A percentile compares a stretch with the other conserved stretches of the same genome.
Evolutionary conservation across 2,329 filamentous ascomycete species (phyloP).

Genomic region (Huntiella bhutanensis): DNA sequence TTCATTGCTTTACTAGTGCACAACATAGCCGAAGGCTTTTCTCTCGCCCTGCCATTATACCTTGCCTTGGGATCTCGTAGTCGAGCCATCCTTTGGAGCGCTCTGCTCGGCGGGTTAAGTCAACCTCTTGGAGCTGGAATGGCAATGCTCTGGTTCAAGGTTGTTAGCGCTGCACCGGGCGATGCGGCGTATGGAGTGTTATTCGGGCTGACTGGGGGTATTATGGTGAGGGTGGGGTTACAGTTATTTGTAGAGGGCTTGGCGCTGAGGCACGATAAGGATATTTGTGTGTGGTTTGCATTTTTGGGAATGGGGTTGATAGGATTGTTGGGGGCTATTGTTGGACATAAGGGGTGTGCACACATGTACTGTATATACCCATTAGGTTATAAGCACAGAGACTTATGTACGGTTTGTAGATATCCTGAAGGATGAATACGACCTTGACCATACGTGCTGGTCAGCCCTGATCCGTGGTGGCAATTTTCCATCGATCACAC

Average conservation of each 20-base stretch:
- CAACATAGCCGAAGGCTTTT: slow-evolving; percentile 95
- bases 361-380: no score
- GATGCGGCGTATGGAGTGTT: slow-evolving; percentile 46
- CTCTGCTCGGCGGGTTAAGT: slow-evolving; percentile 64
- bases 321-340: slow-evolving; percentile 68
- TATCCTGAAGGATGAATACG: no score
- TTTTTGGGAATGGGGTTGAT: slow-evolving; percentile 78
- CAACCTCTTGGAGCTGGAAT: slow-evolving; percentile 74
- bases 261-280: slow-evolving; percentile 60
- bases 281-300: slow-evolving; percentile 59
- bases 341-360: slow-evolving; percentile 26
- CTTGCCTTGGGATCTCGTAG: slow-evolving; percentile 67
- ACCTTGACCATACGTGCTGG: no score
- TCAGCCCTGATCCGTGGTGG: no score
- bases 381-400: no score
- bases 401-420: no score
- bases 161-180: slow-evolving; percentile 25
- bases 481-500: no score
- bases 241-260: slow-evolving; percentile 77
- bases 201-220: slow-evolving; percentile 78
- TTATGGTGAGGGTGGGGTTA: slow-evolving; percentile 86
- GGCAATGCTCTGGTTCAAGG: slow-evolving; percentile 70
- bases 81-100: slow-evolving; percentile 70
- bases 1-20: slow-evolving; percentile 95
- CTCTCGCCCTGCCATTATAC: slow-evolving; percentile 80